Conservation (phyloP, 768 basidiomycete species). For the Sarcodon aspratus region DNA sequence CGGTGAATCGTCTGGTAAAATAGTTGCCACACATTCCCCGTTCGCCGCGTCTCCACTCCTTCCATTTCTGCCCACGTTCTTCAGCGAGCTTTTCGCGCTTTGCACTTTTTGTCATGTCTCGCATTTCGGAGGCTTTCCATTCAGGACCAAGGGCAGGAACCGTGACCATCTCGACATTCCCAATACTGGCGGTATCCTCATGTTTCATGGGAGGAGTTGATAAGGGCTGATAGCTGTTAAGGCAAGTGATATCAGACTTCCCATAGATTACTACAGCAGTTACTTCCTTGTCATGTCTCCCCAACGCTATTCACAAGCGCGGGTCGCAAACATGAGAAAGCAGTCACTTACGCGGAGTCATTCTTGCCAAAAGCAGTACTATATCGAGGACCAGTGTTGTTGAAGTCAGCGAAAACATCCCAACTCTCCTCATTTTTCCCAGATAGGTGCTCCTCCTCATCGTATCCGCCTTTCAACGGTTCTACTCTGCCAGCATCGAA, state of each 20-base stretch:
- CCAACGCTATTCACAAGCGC: conserved; percentile 10
- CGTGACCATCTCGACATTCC: conserved; percentile 79
- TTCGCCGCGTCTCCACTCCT: conserved; percentile 68
- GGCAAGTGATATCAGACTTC: neutral
- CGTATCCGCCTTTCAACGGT: conserved; percentile 67
- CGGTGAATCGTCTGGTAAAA: conserved; percentile 62
- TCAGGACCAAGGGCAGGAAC: conserved; percentile 88
- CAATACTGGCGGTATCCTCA: conserved; percentile 22
- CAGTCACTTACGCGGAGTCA: conserved; percentile 26
- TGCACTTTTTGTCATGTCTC: conserved; percentile 62
- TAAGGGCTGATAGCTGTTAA: conserved; percentile 10
- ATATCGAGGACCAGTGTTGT: conserved; percentile 74
- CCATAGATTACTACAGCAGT: neutral
- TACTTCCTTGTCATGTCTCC: neutral
- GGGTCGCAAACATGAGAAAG: conserved; percentile 12
- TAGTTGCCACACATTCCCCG: conserved; percentile 71
- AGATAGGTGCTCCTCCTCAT: conserved; percentile 45
- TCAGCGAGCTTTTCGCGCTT: conserved; percentile 51
- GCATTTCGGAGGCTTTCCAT: conserved; percentile 75
- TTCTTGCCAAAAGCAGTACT: conserved; percentile 46
- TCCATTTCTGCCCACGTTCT: conserved; percentile 47
- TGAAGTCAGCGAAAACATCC: conserved; percentile 87
- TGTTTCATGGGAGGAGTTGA: conserved; percentile 18
- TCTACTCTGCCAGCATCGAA: conserved; percentile 60
- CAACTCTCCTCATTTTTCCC: conserved; percentile 31